A percentile compares a stretch with the other conserved stretches of the same genome.
Conservation (phyloP, 805 yeast species). For the Candida silvicultrix region DNA sequence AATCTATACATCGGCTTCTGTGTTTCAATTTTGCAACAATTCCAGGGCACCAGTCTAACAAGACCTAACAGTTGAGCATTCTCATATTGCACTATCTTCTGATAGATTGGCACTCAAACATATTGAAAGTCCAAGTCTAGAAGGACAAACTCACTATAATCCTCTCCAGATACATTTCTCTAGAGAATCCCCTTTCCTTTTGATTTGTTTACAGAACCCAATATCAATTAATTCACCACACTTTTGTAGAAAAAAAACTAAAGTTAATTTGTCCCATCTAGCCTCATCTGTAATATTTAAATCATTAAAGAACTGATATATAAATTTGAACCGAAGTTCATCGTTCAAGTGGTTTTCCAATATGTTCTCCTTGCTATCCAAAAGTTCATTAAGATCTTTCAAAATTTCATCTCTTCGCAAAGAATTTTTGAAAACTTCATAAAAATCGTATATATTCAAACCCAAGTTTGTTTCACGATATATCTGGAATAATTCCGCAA, state of each 20-base stretch:
- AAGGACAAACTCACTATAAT: too few species aligned
- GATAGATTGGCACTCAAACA: too few species aligned
- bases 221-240: slow-evolving; percentile 62
- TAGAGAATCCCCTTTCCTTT: slow-evolving; percentile 54
- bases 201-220: slow-evolving; percentile 57
- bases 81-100: too few species aligned
- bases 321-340: slow-evolving; percentile 20
- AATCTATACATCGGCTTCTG: too few species aligned
- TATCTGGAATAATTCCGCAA: slow-evolving; percentile 54
- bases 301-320: slow-evolving; percentile 22
- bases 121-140: too few species aligned
- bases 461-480: slow-evolving; percentile 74
- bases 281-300: slow-evolving; percentile 24
- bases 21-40: too few species aligned
- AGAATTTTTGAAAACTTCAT: slow-evolving; percentile 50
- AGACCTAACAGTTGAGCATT: too few species aligned
- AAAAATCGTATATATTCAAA: slow-evolving; percentile 65
- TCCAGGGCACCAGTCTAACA: too few species aligned
- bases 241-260: slow-evolving; percentile 72
- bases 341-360: slow-evolving; percentile 18
- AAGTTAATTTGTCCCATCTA: slow-evolving; percentile 56
- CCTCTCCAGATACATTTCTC: slow-evolving; percentile 73
- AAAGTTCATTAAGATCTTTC: slow-evolving; percentile 15
- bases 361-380: slow-evolving; percentile 12
- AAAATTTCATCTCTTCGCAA: slow-evolving; percentile 28